Evolutionary conservation across 2,329 filamentous ascomycete species (phyloP), one percentile per base, ranked within the genome.

Genomic region (Trichoderma aggressivum): DNA sequence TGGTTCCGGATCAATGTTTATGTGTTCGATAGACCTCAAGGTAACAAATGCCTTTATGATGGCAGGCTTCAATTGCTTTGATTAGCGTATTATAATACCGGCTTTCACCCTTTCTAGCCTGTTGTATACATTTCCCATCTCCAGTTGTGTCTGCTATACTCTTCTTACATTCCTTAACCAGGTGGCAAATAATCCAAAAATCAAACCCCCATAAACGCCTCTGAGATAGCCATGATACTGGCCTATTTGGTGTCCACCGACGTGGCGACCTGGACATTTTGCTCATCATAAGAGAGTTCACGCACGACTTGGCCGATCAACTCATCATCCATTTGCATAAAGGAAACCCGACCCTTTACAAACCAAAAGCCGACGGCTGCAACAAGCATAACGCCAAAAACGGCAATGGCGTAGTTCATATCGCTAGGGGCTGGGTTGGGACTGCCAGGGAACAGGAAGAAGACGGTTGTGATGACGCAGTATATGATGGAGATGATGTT

Each of bases 321-420:
- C 39, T 74, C 73, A 16, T 61, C 68, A 18, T 64, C 68, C 21
- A 59, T 67, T 30, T 76, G 73, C 76, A 78, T 74, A 61, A 72
- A 79, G 21, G 74, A 75, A n/a, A 61, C 61, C 28, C 81, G 80
- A 1, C 86, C 86, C 74, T 82, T 81, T 50, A 85, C 65, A 47
- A 87, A 78, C 86, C 86, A 88, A 72, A 87, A 88, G 0, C 77
- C 80, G 1, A 86, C 50, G 0, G 85, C 80, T 8, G 87, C 80
- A 3, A 86, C 78, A 65, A 88, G 73, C 85, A 88, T 86, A 26
- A 87, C 81, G 1, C 85, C 86, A 74, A 88, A 88, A 1, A 88
- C 86, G 1, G 84, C 86, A 74, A 88, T 87, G 7, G 86, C 86
- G 74, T 84, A 88, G 76, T 88, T 88, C 86, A 88, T 88, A 72